Evolutionary conservation across 73 alveolate genomes (phyloP).

Genomic region (Urostyla sp.): DNA sequence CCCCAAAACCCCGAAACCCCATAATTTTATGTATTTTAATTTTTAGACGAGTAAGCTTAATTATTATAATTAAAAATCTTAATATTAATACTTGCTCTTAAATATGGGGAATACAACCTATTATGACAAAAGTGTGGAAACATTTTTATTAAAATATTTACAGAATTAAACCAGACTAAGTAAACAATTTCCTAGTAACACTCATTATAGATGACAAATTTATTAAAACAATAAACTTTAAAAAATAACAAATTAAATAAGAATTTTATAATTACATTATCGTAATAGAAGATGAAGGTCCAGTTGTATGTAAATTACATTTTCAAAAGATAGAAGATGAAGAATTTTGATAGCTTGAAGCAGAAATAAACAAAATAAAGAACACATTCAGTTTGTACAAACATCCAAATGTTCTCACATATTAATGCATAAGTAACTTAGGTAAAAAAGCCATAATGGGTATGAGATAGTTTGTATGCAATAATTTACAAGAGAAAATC

Average conservation of each 20-base stretch:
- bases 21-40: too few species aligned
- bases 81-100: background rate
- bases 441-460: slow-evolving; percentile 40
- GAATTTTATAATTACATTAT: slow-evolving; percentile 39
- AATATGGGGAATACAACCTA: slow-evolving; percentile 66
- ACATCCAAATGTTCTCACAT: slow-evolving; percentile 67
- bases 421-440: slow-evolving; percentile 21
- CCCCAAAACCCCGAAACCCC: slow-evolving; percentile 30
- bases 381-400: background rate
- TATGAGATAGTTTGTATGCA: slow-evolving; percentile 80
- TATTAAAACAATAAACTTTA: too few species aligned
- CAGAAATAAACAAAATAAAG: slow-evolving; percentile 7
- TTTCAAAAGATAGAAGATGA: slow-evolving; percentile 37
- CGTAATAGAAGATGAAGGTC: slow-evolving; percentile 74
- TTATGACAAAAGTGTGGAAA: slow-evolving; percentile 47
- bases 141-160: slow-evolving; percentile 58
- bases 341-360: slow-evolving; percentile 5
- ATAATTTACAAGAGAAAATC: slow-evolving; percentile 79
- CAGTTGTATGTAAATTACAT: slow-evolving; percentile 62
- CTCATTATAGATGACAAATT: slow-evolving; percentile 36
- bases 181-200: background rate
- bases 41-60: background rate
- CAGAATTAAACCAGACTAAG: slow-evolving; percentile 34
- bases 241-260: slow-evolving; percentile 28
- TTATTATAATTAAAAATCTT: background rate